Conservation (phyloP, 1,139 yeast genomes). For the Kodamaea sp. region DNA sequence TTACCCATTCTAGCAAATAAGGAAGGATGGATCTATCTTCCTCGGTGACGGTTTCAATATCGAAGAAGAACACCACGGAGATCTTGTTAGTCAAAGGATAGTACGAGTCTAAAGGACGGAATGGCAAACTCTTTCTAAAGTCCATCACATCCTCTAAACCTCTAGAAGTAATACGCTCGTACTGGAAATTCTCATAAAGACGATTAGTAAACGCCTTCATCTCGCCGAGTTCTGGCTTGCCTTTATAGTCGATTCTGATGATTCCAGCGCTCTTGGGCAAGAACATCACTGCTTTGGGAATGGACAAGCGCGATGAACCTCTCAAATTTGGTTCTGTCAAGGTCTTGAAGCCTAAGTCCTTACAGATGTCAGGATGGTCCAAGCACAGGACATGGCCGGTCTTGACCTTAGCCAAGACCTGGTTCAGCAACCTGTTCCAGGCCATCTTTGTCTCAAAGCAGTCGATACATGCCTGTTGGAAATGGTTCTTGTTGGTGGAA, state of each 20-base stretch:
- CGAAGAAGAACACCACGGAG: constrained; percentile 56
- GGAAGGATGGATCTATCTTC: constrained; percentile 67
- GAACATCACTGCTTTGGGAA: constrained; percentile 39
- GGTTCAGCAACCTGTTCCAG: constrained; percentile 62
- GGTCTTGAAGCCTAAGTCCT: constrained; percentile 42
- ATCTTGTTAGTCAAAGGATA: constrained; percentile 47
- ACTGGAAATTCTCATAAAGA: constrained; percentile 37
- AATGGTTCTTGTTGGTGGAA: constrained; percentile 34
- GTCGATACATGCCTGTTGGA: constrained; percentile 42
- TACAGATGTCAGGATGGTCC: constrained; percentile 50
- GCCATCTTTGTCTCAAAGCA: constrained; percentile 51
- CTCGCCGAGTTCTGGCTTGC: constrained; percentile 22
- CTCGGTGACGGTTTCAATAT: constrained; percentile 47
- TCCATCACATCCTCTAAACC: constrained; percentile 45
- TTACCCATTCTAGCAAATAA: constrained; percentile 57
- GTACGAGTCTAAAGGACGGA: constrained; percentile 32
- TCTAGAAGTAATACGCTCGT: constrained; percentile 39
- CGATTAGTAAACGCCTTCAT: constrained; percentile 37
- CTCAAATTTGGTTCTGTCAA: constrained; percentile 8
- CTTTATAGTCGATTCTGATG: constrained; percentile 37
- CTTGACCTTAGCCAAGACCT: constrained; percentile 41
- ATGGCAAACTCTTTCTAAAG: constrained; percentile 34
- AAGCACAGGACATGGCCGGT: constrained; percentile 63
- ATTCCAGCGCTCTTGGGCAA: constrained; percentile 41
- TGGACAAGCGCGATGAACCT: constrained; percentile 3